Percentiles rank a stretch among this genome's conserved stretches.
Evolutionary conservation across 2,329 filamentous ascomycete genomes (phyloP).

Genomic region (Davidsoniella neocaledoniae): DNA sequence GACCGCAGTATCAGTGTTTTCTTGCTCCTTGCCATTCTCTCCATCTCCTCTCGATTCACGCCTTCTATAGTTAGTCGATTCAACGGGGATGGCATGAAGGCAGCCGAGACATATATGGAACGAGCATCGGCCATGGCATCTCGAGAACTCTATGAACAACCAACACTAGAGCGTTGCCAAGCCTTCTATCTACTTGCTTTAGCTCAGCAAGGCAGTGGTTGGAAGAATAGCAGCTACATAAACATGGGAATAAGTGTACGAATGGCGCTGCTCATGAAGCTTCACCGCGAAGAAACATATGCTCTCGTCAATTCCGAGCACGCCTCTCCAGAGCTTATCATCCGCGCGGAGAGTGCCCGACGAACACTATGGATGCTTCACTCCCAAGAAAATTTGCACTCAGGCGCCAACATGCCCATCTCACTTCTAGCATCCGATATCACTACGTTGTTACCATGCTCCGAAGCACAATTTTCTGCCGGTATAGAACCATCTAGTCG

Average conservation of each 20-base stretch:
- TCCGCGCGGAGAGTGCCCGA: slow-evolving; percentile 37
- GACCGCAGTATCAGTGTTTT: slow-evolving; percentile 35
- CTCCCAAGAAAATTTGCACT: slow-evolving; percentile 41
- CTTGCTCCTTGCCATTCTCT: slow-evolving; percentile 36
- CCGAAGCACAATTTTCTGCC: slow-evolving; percentile 33
- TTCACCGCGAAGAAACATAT: slow-evolving; percentile 40
- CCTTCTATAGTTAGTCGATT: slow-evolving; percentile 30
- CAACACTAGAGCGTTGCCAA: slow-evolving; percentile 38
- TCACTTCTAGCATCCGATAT: slow-evolving; percentile 36
- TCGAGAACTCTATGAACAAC: slow-evolving; percentile 33
- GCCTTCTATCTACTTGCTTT: slow-evolving; percentile 42
- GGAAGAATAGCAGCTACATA: slow-evolving; percentile 38
- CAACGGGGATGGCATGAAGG: slow-evolving; percentile 30
- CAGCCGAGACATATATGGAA: slow-evolving; percentile 36
- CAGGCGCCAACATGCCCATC: slow-evolving; percentile 32
- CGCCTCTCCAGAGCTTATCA: slow-evolving; percentile 26
- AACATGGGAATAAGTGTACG: slow-evolving; percentile 39
- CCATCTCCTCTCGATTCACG: slow-evolving; percentile 38
- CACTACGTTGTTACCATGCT: slow-evolving; percentile 34
- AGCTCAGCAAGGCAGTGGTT: slow-evolving; percentile 39
- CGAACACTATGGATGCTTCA: slow-evolving; percentile 43
- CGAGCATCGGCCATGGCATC: slow-evolving; percentile 30
- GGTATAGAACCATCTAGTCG: slow-evolving; percentile 31
- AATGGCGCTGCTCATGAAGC: slow-evolving; percentile 37
- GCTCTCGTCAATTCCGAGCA: slow-evolving; percentile 20